These are phyloP conservation scores for Lotus japonicus DNA, from an alignment of 306 rosid species.

Conservation along the genomic window DNA sequence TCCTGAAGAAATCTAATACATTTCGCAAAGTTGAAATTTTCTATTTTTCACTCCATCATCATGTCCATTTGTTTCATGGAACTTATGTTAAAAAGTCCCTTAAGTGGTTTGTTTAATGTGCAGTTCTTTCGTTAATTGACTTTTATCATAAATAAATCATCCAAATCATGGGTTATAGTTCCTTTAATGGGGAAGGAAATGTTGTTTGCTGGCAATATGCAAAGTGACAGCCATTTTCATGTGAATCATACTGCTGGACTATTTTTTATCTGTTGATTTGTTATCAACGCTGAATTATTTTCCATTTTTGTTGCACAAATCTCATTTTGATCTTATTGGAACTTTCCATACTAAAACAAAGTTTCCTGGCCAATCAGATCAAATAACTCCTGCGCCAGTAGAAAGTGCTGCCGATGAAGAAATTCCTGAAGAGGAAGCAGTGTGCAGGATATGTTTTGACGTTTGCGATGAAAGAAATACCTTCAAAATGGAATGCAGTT, in stretches of 20 bases:
- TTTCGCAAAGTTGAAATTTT: constrained; percentile 6
- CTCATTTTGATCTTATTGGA: not conserved
- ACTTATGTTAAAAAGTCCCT: not conserved
- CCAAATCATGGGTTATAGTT: not conserved
- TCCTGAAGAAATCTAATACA: constrained; percentile 1
- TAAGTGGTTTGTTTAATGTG: not conserved
- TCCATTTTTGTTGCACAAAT: not conserved
- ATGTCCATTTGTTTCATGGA: not conserved
- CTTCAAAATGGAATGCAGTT: constrained; percentile 93
- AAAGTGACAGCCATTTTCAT: not conserved
- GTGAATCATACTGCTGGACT: constrained; percentile 13
- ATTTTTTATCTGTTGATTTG: not conserved
- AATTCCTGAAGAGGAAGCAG: constrained; percentile 98
- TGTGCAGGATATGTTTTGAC: constrained; percentile 90
- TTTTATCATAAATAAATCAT: not conserved
- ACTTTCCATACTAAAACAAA: not conserved
- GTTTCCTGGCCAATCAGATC: constrained; percentile 47
- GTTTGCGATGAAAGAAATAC: constrained; percentile 82
- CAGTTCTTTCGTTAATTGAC: not conserved
- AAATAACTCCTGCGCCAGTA: constrained; percentile 55
- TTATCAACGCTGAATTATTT: not conserved
- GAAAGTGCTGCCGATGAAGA: constrained; percentile 74
- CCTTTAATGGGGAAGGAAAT: not conserved
- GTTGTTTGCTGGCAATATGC: not conserved
- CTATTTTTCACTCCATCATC: not conserved